Percentiles rank a stretch among this genome's conserved stretches.
Conservation (phyloP, 495 filamentous ascomycete genomes). For the Penicillium cosmopolitanum region DNA sequence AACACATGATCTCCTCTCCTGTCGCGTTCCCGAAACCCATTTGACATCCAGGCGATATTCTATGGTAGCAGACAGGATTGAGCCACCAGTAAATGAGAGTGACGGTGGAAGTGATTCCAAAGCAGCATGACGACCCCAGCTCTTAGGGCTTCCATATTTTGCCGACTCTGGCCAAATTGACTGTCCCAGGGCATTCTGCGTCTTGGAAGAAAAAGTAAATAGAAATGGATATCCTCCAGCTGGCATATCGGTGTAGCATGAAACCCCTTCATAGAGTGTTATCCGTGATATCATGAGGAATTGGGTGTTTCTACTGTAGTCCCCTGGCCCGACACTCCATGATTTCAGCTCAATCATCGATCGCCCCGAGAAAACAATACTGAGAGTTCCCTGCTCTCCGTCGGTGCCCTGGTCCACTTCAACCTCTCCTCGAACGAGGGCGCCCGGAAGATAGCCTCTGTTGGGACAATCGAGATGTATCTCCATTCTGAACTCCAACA, state of each 20-base stretch:
- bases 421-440: conserved; percentile 3
- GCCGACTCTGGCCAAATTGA: neutral
- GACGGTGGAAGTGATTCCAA: neutral
- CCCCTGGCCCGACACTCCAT: conserved; percentile 4
- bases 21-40: neutral
- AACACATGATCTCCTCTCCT: neutral
- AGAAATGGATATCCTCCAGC: conserved; percentile 3
- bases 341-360: conserved; percentile 5
- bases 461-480: conserved; percentile 7
- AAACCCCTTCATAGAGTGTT: neutral
- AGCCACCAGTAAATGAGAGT: neutral
- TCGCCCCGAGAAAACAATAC: neutral
- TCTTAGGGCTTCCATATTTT: conserved; percentile 1
- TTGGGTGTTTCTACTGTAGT: conserved; percentile 3
- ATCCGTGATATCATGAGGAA: neutral
- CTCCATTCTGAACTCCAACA: neutral
- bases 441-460: conserved; percentile 4
- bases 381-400: conserved; percentile 1
- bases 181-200: neutral
- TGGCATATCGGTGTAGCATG: neutral
- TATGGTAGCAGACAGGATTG: neutral
- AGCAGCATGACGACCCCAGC: neutral
- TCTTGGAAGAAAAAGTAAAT: conserved; percentile 2
- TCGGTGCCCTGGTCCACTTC: neutral
- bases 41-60: conserved; percentile 5